These are phyloP conservation scores for Lipomyces yamadae DNA, from an alignment of 805 yeast genomes.

Conservation along the genomic window DNA sequence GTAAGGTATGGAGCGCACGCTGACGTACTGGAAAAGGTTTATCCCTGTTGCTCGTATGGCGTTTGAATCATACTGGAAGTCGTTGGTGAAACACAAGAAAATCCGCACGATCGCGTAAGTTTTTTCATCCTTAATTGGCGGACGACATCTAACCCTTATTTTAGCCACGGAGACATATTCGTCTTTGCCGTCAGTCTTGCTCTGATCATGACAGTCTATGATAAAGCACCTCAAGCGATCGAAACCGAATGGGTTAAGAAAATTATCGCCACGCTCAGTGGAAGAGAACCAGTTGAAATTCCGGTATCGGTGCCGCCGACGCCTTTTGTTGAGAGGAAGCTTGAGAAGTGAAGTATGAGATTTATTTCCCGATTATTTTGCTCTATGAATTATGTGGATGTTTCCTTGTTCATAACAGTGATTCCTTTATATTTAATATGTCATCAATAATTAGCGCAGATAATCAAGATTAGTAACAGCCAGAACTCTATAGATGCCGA, in stretches of 20 bases:
- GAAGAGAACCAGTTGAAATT: slow-evolving; percentile 15
- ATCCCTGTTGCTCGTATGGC: slow-evolving; percentile 44
- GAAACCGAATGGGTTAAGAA: slow-evolving; percentile 31
- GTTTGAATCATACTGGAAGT: slow-evolving; percentile 46
- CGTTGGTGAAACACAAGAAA: slow-evolving; percentile 40
- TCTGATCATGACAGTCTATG: slow-evolving; percentile 43
- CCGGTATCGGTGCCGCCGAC: slow-evolving; percentile 24
- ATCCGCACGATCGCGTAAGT: slow-evolving; percentile 41
- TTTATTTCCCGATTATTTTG: neutral
- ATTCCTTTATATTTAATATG: neutral
- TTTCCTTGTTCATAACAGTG: neutral
- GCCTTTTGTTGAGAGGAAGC: slow-evolving; percentile 21
- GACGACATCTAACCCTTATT: neutral
- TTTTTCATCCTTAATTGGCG: too few relatives aligned
- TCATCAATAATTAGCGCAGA: neutral
- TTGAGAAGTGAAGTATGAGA: neutral
- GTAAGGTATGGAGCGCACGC: too few relatives aligned
- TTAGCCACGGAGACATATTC: slow-evolving; percentile 42
- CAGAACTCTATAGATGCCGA: slow-evolving; percentile 4
- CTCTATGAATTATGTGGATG: neutral
- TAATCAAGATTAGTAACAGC: neutral
- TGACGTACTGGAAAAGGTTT: slow-evolving; percentile 5
- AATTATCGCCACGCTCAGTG: slow-evolving; percentile 16
- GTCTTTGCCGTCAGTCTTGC: slow-evolving; percentile 46
- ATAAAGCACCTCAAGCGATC: slow-evolving; percentile 42